Evolutionary conservation across 495 filamentous ascomycete genomes (phyloP).

Genomic region (Hypoxylon fuscum): DNA sequence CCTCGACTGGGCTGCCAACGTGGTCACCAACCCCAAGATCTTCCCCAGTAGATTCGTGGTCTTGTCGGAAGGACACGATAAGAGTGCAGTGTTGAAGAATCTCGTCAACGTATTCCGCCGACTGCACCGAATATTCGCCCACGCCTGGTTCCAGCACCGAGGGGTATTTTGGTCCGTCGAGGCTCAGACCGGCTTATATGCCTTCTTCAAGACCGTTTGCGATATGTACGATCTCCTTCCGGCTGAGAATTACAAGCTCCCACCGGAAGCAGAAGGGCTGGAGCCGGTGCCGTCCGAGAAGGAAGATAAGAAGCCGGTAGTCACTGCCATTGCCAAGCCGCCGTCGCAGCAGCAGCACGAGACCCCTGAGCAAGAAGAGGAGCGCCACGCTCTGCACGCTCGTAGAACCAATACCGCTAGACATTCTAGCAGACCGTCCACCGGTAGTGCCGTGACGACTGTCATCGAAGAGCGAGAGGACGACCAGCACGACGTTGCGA

Average conservation of each 20-base stretch:
- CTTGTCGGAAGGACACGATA: conserved; percentile 64
- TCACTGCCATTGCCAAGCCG: conserved; percentile 57
- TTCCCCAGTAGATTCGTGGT: conserved; percentile 90
- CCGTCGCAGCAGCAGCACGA: conserved; percentile 53
- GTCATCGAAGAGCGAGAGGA: conserved; percentile 79
- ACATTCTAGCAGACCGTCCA: conserved; percentile 76
- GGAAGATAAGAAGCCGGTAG: conserved; percentile 46
- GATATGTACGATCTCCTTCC: conserved; percentile 89
- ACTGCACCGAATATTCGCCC: conserved; percentile 95
- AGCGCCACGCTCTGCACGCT: conserved; percentile 49
- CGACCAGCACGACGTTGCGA: conserved; percentile 54
- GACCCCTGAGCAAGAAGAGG: conserved; percentile 48
- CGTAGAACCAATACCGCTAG: conserved; percentile 72
- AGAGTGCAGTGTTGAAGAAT: conserved; percentile 76
- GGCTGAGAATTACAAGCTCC: conserved; percentile 94
- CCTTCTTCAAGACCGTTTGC: conserved; percentile 96
- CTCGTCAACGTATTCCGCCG: conserved; percentile 93
- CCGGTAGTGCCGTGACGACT: conserved; percentile 75
- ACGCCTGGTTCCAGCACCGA: conserved; percentile 98
- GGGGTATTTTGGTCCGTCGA: conserved; percentile 98
- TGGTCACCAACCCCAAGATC: conserved; percentile 86
- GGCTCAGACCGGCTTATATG: conserved; percentile 82
- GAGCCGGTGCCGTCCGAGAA: conserved; percentile 47
- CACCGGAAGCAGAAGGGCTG: conserved; percentile 87
- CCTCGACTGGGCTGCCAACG: conserved; percentile 93